Base-by-base conservation (phyloP, 139 green algal genomes). In the Tetradesmus lagerheimii region DNA sequence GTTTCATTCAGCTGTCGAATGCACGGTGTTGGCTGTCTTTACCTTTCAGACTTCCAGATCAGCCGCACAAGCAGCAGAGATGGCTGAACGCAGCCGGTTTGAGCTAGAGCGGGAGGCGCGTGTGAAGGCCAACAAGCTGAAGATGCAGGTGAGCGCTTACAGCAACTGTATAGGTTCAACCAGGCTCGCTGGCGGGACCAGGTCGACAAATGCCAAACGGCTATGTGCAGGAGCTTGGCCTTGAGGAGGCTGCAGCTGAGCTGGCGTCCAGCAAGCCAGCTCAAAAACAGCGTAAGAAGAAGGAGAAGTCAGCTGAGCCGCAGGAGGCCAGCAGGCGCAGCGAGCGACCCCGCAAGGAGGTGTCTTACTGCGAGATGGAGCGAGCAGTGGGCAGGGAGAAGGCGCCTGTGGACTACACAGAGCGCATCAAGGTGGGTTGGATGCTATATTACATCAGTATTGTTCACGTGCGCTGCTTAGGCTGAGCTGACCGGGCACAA, bases 71-170 rank as follows among this genome's bases (percentile, higher is more conserved):
- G 77, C 35, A 38, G 35, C 53, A 77, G 5, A 82, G 23, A 16
- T 43, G 64, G 53, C 77, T 89, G n/a, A 93, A 88, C 57, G 57
- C 57, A 71, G 57, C 62, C 88, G 93, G 15, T 96, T 94, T 64
- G 94, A 96, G 86, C 71, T 77, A 43, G 91, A 93, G 66, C 84
- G 94, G 12, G 80, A 86, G 15, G 86, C 41, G 45, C 89, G 93
- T 1, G 95, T 96, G 50, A 89, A 75, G 9, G 89, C 50, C 11
- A 96, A 96, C 85, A 89, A 93, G 47, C 53, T 45, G 1, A 94
- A 93, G 50, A 91, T 96, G n/a, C 25, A 87, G 87, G 94, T 95
- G 78, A 29, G 34, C n/a, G 62, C 11, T 31, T 35, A 64, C 16
- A n/a, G 18, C 34, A 38, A 41, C 38, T 2, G 2, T 9, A 71